Conservation (phyloP, 1,139 yeast species). For the Candida freyschussii region DNA sequence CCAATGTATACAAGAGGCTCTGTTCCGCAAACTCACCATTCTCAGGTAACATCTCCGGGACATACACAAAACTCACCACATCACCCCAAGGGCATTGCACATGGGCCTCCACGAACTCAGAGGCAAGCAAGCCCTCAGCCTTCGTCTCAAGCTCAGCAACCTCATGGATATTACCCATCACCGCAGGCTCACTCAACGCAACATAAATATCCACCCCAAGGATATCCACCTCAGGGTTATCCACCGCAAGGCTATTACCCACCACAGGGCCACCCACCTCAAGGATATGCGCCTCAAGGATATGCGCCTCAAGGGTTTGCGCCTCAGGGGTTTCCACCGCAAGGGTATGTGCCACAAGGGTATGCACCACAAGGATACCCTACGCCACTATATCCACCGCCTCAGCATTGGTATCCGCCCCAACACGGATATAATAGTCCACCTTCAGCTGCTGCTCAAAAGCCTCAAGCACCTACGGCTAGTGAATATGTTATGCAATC, state of each 20-base stretch:
- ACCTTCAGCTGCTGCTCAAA: constrained; percentile 12
- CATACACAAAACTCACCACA: too few species aligned
- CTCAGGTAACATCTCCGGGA: too few species aligned
- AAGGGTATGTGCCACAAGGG: constrained; percentile 15
- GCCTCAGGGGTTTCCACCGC: constrained; percentile 15
- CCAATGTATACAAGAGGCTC: too few species aligned
- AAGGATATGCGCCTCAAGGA: constrained; percentile 9
- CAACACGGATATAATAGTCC: constrained; percentile 16
- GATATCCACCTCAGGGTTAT: constrained; percentile 14
- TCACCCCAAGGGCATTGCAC: constrained; percentile 8
- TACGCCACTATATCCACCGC: constrained; percentile 14
- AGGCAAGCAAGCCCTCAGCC: too few species aligned
- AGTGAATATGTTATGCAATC: constrained; percentile 19
- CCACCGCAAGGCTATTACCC: constrained; percentile 14
- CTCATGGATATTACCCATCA: constrained; percentile 11
- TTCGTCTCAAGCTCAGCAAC: constrained; percentile 14
- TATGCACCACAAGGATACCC: constrained; percentile 16
- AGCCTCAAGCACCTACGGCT: constrained; percentile 11
- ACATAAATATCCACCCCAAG: constrained; percentile 9
- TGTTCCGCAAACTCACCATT: too few species aligned
- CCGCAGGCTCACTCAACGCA: constrained; percentile 7
- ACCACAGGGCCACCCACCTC: constrained; percentile 11
- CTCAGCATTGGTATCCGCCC: constrained; percentile 10
- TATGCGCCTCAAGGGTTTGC: constrained; percentile 14
- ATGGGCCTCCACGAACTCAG: constrained; percentile 6